Evolutionary conservation across 2,329 filamentous ascomycete species (phyloP).

Genomic region (Talaromyces sp.): DNA sequence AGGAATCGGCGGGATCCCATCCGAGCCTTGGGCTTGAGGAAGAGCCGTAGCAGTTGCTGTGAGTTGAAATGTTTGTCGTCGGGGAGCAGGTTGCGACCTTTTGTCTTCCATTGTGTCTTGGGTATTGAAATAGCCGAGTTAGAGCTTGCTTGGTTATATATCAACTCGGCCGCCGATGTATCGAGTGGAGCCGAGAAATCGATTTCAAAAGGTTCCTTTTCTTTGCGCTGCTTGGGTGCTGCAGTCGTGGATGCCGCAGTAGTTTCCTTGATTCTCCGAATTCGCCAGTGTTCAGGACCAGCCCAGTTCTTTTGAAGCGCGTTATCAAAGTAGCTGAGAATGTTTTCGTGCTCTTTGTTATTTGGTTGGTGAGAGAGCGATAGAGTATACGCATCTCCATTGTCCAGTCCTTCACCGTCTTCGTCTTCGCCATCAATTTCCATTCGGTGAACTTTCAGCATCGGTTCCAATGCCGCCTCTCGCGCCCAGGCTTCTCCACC

Average conservation of each 20-base stretch:
- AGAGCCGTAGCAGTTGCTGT: slow-evolving; percentile 78
- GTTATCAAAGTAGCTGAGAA: slow-evolving; percentile 96
- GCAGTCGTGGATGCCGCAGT: slow-evolving; percentile 45
- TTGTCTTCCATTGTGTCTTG: slow-evolving; percentile 93
- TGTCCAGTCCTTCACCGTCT: slow-evolving; percentile 55
- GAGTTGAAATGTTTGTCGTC: slow-evolving; percentile 99
- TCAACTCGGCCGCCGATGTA: slow-evolving; percentile 62
- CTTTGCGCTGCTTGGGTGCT: slow-evolving; percentile 66
- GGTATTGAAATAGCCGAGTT: slow-evolving; percentile 79
- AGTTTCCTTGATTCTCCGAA: slow-evolving; percentile 82
- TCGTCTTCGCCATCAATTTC: slow-evolving; percentile 48
- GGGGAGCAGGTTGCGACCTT: slow-evolving; percentile 84
- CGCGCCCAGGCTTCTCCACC: slow-evolving; percentile 94
- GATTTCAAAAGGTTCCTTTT: slow-evolving; percentile 94
- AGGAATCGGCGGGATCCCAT: slow-evolving; percentile 62
- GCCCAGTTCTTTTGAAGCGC: slow-evolving; percentile 96
- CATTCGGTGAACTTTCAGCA: slow-evolving; percentile 68
- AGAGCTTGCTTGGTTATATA: slow-evolving; percentile 76
- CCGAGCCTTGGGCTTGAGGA: slow-evolving; percentile 89
- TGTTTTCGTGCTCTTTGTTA: slow-evolving; percentile 77
- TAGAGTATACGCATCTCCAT: slow-evolving; percentile 69
- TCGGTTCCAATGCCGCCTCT: slow-evolving; percentile 79
- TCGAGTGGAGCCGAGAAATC: slow-evolving; percentile 78
- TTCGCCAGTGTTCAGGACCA: slow-evolving; percentile 97
- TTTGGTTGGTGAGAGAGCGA: slow-evolving; percentile 68